Base-by-base conservation (phyloP, 192 early-diverging fungal genomes). In the Obelidium mucronatum region DNA sequence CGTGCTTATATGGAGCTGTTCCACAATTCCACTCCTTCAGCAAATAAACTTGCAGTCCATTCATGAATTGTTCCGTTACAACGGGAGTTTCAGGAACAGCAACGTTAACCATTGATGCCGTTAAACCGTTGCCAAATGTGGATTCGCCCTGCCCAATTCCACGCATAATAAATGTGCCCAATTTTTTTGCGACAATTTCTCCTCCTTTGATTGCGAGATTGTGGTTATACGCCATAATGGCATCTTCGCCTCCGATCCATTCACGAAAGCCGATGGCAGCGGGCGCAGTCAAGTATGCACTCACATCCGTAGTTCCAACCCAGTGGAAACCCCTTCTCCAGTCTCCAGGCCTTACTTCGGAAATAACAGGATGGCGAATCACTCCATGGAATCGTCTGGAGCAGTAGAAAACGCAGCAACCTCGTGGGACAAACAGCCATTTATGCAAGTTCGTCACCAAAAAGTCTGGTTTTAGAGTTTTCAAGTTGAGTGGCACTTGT, bases 381-480 rank as follows among this genome's bases (percentile, higher is more conserved):
- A 62, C 44, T 8, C 77, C 60, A 51, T 92, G 88, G 35, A 89
- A 75, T 56, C 80, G 70, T 67, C 80, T 80, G 34, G 81, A 63
- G 24, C 86, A 81, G 66, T 89, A 91, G 8, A 92, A 73, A 3
- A 88, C 75, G 6, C 88, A 87, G 2, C 80, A 78, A 15, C 88
- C 82, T 31, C 85, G 81, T 35, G 84, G 83, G 55, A 82, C 83
- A 82, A 73, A 90, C 8, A 91, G 48, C 91, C 91, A 92, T 81
- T 92, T 92, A 79, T 92, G 91, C 73, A 83, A 85, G 75, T 90
- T 91, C 42, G 85, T 85, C 13, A 89, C 87, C 59, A 87, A 90
- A 65, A 90, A 71, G 42, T 84, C 82, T 28, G 76, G 56, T 40
- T 74, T 39, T 3, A 62, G 40, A 11, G 13, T n/a, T 4, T 22